These are phyloP conservation scores for Daldinia sp. DNA, from an alignment of 2,329 filamentous ascomycete genomes.

Conservation along the genomic window DNA sequence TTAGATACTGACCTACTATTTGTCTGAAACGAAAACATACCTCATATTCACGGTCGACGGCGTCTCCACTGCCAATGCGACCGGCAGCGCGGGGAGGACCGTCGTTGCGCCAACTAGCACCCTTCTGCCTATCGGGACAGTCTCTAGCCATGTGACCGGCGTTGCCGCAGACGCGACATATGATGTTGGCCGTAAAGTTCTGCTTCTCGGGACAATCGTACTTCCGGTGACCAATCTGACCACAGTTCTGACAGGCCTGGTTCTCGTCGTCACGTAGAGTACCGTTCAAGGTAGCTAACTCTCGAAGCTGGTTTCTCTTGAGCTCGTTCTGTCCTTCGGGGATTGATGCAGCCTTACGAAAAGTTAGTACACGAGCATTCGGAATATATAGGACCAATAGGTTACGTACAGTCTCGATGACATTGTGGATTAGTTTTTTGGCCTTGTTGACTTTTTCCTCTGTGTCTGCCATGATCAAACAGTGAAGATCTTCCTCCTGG, in stretches of 20 bases:
- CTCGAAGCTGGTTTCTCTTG: slow-evolving; percentile 97
- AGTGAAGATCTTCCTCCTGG: slow-evolving; percentile 99
- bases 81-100: slow-evolving; percentile 67
- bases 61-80: slow-evolving; percentile 81
- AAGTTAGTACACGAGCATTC: slow-evolving; percentile 43
- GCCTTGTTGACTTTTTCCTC: slow-evolving; percentile 99
- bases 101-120: slow-evolving; percentile 91
- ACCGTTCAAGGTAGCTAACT: slow-evolving; percentile 97
- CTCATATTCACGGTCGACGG: slow-evolving; percentile 94
- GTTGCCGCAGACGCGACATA: slow-evolving; percentile 97
- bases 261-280: slow-evolving; percentile 99
- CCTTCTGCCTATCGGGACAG: slow-evolving; percentile 93
- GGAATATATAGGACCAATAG: neutral
- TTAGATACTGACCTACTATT: slow-evolving; percentile 55
- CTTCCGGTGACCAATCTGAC: slow-evolving; percentile 98
- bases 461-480: slow-evolving; percentile 99
- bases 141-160: slow-evolving; percentile 98
- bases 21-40: slow-evolving; percentile 64
- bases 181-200: slow-evolving; percentile 99
- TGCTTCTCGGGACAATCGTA: slow-evolving; percentile 98
- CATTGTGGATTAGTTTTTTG: slow-evolving; percentile 97
- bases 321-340: slow-evolving; percentile 99
- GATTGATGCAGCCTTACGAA: slow-evolving; percentile 88
- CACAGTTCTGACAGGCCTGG: slow-evolving; percentile 99
- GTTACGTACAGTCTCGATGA: slow-evolving; percentile 91